phyloP scores from a whole-genome alignment of 768 basidiomycete genomes.

The Mycena kentingensis region DNA sequence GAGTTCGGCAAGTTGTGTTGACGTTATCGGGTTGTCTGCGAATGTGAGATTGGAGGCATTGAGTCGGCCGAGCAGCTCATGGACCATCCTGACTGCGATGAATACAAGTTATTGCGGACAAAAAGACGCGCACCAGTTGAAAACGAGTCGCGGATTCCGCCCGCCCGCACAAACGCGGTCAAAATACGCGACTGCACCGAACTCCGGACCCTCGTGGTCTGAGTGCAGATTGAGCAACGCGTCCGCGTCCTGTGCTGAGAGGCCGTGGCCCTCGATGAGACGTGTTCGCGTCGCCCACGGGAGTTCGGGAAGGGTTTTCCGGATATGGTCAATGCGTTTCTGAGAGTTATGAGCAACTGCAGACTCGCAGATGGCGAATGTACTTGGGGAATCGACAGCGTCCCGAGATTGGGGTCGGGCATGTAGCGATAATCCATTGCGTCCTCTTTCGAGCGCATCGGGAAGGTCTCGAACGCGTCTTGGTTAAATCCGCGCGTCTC shows the following conservation, averaged over 20 bases:
- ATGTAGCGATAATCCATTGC: constrained; percentile 97
- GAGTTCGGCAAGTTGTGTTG: constrained; percentile 70
- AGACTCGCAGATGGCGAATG: constrained; percentile 12
- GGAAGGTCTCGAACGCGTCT: constrained; percentile 75
- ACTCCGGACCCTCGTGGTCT: constrained; percentile 51
- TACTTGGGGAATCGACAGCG: constrained; percentile 60
- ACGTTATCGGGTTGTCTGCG: constrained; percentile 60
- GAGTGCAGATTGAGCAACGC: constrained; percentile 76
- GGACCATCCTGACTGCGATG: constrained; percentile 67
- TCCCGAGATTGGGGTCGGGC: constrained; percentile 93
- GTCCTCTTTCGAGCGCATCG: constrained; percentile 86
- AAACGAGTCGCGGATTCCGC: constrained; percentile 67
- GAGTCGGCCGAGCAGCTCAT: constrained; percentile 84
- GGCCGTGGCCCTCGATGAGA: constrained; percentile 46
- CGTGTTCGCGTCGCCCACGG: constrained; percentile 64
- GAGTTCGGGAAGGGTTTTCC: constrained; percentile 68
- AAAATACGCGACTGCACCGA: constrained; percentile 76
- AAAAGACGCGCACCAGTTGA: constrained; percentile 73
- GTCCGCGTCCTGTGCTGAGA: constrained; percentile 69
- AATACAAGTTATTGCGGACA: not conserved
- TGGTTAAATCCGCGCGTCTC: constrained; percentile 94
- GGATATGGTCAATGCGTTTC: constrained; percentile 62
- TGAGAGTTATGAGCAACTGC: constrained; percentile 31
- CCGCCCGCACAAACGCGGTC: constrained; percentile 60
- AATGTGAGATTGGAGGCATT: constrained; percentile 55